These are phyloP conservation scores for Marchantia paleacea DNA, from an alignment of 225 moss, liverwort and hornwort species.

Conservation along the genomic window DNA sequence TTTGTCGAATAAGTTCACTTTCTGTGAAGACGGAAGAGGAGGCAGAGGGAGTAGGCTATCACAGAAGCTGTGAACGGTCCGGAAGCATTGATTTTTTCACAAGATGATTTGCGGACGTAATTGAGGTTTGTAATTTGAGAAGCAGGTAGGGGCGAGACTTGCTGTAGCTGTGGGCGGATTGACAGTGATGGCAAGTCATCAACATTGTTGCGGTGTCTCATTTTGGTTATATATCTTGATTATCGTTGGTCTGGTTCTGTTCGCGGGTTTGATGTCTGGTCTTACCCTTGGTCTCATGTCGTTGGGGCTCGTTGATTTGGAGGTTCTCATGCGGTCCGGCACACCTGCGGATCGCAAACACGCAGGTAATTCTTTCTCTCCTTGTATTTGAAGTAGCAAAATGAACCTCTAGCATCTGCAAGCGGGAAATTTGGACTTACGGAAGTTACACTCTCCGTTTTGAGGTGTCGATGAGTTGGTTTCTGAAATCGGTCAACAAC, in stretches of 20 bases:
- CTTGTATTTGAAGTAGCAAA: not conserved
- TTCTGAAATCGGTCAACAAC: not conserved
- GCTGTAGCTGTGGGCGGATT: not conserved
- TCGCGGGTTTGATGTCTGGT: constrained; percentile 89
- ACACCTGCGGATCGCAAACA: constrained; percentile 64
- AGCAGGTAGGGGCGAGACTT: not conserved
- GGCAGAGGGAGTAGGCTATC: not conserved
- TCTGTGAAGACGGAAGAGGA: not conserved
- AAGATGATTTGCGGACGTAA: not conserved
- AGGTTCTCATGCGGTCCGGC: constrained; percentile 76
- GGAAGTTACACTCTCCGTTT: not conserved
- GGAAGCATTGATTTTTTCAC: not conserved
- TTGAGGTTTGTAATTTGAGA: not conserved
- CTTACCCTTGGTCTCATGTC: constrained; percentile 89
- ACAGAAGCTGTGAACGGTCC: not conserved
- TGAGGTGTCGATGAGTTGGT: not conserved
- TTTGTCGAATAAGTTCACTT: not conserved
- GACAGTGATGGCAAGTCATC: constrained; percentile 35
- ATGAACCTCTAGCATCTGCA: not conserved
- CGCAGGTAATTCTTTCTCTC: constrained; percentile 46
- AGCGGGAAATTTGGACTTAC: not conserved
- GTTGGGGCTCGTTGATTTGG: constrained; percentile 76
- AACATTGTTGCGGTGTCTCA: constrained; percentile 34
- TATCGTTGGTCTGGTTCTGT: constrained; percentile 57
- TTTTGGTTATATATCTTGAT: constrained; percentile 70